A percentile compares a stretch with the other conserved stretches of the same genome.
Evolutionary conservation across 345 rosid genomes (phyloP).

Genomic region (Erysimum cheiranthoides): DNA sequence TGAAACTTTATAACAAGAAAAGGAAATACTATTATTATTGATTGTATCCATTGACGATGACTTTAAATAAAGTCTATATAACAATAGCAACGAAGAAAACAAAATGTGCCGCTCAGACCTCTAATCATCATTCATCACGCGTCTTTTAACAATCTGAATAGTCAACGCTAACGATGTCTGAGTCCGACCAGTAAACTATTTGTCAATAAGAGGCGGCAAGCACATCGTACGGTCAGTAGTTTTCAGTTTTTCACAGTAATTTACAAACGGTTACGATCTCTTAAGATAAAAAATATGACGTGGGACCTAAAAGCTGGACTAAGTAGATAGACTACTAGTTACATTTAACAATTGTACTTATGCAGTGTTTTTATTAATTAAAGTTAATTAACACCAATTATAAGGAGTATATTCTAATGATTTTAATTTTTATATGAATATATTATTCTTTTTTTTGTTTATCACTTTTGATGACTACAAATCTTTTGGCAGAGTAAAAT

Average conservation of each 20-base stretch:
- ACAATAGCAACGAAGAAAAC: background rate
- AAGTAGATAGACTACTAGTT: conserved; percentile 1
- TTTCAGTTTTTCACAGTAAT: background rate
- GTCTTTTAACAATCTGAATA: conserved; percentile 5
- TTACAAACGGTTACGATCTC: conserved; percentile 21
- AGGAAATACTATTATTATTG: background rate
- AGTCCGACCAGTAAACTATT: conserved; percentile 10
- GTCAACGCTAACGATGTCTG: conserved; percentile 28
- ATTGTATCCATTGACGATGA: background rate
- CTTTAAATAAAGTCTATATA: background rate
- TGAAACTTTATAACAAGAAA: background rate
- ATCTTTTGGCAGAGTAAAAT: background rate
- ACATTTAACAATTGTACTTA: background rate
- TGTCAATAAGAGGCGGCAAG: conserved; percentile 22
- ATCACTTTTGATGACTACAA: background rate
- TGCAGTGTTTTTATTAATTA: background rate
- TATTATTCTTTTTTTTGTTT: background rate
- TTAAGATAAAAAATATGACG: background rate
- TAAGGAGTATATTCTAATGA: too few relatives aligned
- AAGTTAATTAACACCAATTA: background rate
- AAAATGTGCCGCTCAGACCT: conserved; percentile 31
- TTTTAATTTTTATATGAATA: too few relatives aligned
- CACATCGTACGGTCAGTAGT: conserved; percentile 21
- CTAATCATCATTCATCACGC: conserved; percentile 40
- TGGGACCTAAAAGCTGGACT: background rate